Evolutionary conservation across 148 eudicot genomes (phyloP).

Genomic region (Arctostaphylos glauca): DNA sequence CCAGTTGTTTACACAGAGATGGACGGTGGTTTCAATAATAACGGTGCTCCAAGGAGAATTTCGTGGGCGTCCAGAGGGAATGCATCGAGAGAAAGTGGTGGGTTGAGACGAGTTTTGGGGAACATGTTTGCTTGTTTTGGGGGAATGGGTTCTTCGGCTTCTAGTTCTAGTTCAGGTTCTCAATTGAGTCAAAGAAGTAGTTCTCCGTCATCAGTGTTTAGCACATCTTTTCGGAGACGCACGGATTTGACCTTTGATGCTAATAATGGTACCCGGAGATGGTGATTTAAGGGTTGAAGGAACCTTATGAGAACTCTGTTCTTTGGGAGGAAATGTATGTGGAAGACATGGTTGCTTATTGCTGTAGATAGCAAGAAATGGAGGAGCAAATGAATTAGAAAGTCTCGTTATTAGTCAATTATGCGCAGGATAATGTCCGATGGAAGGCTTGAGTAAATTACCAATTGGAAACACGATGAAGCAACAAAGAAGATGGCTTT

Average conservation of each 20-base stretch:
- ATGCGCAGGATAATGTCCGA: neutral
- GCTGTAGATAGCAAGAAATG: conserved; percentile 2
- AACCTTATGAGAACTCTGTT: neutral
- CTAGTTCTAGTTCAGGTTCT: conserved; percentile 52
- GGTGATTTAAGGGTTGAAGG: conserved; percentile 6
- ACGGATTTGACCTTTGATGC: conserved; percentile 24
- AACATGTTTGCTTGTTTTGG: conserved; percentile 77
- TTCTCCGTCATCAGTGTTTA: conserved; percentile 30
- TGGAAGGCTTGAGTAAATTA: neutral
- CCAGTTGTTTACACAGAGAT: conserved; percentile 94
- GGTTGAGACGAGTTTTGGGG: conserved; percentile 51
- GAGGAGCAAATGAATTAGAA: neutral
- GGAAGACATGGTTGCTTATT: neutral
- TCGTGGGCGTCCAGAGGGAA: conserved; percentile 85
- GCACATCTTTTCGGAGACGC: conserved; percentile 29
- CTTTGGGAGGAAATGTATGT: neutral
- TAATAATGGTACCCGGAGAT: conserved; percentile 17
- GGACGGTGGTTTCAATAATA: conserved; percentile 87
- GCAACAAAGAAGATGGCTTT: conserved; percentile 6
- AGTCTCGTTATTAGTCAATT: neutral
- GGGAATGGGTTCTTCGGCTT: conserved; percentile 41
- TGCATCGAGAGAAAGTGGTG: conserved; percentile 51
- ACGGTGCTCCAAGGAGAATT: conserved; percentile 76
- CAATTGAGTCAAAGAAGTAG: conserved; percentile 28
- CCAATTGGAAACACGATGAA: neutral